A percentile compares a stretch with the other conserved stretches of the same genome.
These are phyloP conservation scores for Candida buenavistaensis DNA, from an alignment of 1,139 yeast species.

Conservation along the genomic window DNA sequence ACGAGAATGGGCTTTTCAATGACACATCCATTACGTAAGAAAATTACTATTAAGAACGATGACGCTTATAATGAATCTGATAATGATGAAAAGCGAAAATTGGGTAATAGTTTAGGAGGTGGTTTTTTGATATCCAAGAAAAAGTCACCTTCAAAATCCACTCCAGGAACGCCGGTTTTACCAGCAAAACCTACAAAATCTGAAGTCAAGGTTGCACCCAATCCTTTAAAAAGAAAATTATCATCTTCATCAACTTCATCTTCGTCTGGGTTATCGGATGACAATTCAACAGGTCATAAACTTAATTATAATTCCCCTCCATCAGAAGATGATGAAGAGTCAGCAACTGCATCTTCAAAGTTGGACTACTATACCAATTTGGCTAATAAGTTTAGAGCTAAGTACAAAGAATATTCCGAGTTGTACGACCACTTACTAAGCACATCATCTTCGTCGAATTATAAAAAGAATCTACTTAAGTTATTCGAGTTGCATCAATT, in stretches of 20 bases:
- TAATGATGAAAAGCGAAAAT: slow-evolving; percentile 6
- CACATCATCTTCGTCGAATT: slow-evolving; percentile 11
- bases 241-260: slow-evolving; percentile 15
- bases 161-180: no score
- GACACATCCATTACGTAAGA: slow-evolving; percentile 45
- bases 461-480: slow-evolving; percentile 23
- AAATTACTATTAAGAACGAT: slow-evolving; percentile 22
- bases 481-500: slow-evolving; percentile 37
- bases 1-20: slow-evolving; percentile 46
- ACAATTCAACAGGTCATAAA: slow-evolving; percentile 14
- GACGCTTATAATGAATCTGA: slow-evolving; percentile 5
- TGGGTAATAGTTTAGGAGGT: slow-evolving; percentile 17
- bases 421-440: slow-evolving; percentile 26
- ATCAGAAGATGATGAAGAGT: slow-evolving; percentile 21
- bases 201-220: no score
- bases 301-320: slow-evolving; percentile 30
- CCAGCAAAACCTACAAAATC: no score
- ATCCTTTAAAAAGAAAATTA: slow-evolving; percentile 15
- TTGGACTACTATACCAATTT: slow-evolving; percentile 27
- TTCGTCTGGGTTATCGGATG: slow-evolving; percentile 19
- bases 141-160: slow-evolving; percentile 3
- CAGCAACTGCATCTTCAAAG: slow-evolving; percentile 8
- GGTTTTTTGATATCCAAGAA: slow-evolving; percentile 15
- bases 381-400: slow-evolving; percentile 35
- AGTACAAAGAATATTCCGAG: slow-evolving; percentile 40